Evolutionary conservation across 1,139 yeast genomes (phyloP), one percentile per base, ranked within the genome.

Genomic region (Diutina ranongensis): DNA sequence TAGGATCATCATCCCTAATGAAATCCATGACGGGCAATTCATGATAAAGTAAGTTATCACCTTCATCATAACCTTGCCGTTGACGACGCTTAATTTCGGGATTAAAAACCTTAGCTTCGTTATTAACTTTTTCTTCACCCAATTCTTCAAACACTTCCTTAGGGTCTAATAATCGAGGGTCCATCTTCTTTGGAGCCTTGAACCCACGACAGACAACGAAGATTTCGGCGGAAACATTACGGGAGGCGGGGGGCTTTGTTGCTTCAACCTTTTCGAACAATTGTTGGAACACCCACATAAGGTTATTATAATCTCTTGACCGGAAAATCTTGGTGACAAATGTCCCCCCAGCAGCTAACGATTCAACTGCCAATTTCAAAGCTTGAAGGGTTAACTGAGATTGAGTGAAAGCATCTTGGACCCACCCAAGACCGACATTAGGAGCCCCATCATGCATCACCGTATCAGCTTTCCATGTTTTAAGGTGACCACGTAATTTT

Each of bases 401-500:
- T 68, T 92, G 99, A 2, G 97, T 87, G 66, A 86, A 94, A 1
- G 98, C 98, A 78, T 92, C 99, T 64, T 94, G 98, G 28, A 86
- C 92, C 98, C 98, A 94, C 21, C 96, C 95, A 58, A 89, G 74
- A 81, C 98, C 98, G 54, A 92, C 98, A 60, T 92, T 94, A 25
- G 99, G 99, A 25, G 99, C 99, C 80, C 99, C 99, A 74, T 92
- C 99, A 67, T 92, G 98, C 60, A 94, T 69, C 21, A 92, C 97
- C 0, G 96, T 86, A 59, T 94, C 97, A 1, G 98, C 99, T 59
- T 94, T 92, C 97, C 97, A 92, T 1, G 98, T 89, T 64, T 92
- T 92, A 84, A 94, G 82, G 61, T 89, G 92, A 34, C 97, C 97
- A 60, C 97, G 77, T 53, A 92, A 73, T 61, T 78, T 87, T 42